These are phyloP conservation scores for Rubia peregrina DNA, from an alignment of 305 asterid species.

Conservation along the genomic window DNA sequence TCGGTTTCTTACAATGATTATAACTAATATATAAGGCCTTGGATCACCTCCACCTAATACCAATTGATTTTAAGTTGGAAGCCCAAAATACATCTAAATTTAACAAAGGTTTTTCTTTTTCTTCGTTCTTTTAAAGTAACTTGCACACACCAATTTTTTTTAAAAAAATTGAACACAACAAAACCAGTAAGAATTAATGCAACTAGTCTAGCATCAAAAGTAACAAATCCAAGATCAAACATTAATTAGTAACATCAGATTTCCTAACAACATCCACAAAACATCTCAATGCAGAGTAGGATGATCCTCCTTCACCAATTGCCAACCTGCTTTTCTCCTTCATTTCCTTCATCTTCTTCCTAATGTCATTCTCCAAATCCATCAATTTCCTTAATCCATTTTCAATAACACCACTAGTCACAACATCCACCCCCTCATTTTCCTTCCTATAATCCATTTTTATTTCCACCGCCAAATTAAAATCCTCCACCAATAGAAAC, in stretches of 20 bases:
- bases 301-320: background rate
- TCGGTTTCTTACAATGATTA: too few species aligned
- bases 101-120: too few species aligned
- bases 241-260: background rate
- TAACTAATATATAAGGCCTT: too few species aligned
- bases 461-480: background rate
- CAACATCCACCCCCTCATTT: background rate
- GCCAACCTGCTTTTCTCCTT: background rate
- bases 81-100: too few species aligned
- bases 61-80: too few species aligned
- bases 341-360: background rate
- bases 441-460: slow-evolving; percentile 2
- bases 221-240: too few species aligned
- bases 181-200: too few species aligned
- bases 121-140: too few species aligned
- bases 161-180: too few species aligned
- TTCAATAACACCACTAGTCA: background rate
- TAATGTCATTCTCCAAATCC: background rate
- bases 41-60: too few species aligned
- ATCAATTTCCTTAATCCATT: background rate
- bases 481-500: background rate
- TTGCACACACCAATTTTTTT: too few species aligned
- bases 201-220: too few species aligned
- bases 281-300: background rate
- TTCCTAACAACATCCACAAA: background rate